Percentiles rank a stretch among this genome's conserved stretches.
Conservation (phyloP, 139 green algal species). For the Chlorella sp. region DNA sequence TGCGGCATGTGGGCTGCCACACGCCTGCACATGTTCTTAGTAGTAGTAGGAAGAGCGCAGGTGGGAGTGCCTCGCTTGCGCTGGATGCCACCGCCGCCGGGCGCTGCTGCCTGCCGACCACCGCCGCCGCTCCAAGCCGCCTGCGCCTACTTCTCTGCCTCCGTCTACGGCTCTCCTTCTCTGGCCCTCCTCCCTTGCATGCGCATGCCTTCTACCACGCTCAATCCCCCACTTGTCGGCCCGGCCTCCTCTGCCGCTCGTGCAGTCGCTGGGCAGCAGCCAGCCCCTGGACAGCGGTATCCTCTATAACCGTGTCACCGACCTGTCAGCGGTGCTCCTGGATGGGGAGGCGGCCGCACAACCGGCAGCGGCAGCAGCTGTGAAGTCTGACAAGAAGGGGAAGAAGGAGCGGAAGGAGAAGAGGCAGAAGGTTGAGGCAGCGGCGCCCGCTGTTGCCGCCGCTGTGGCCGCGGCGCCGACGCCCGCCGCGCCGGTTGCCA, state of each 20-base stretch:
- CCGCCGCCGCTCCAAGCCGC: background rate
- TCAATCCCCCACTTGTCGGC: background rate
- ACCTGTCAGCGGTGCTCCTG: slow-evolving; percentile 33
- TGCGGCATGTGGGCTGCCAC: too few species aligned
- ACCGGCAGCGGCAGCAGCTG: background rate
- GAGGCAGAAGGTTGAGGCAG: background rate
- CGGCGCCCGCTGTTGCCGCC: background rate
- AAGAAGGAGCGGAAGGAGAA: background rate
- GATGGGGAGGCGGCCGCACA: background rate
- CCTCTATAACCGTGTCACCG: slow-evolving; percentile 38
- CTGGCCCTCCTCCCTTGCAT: background rate
- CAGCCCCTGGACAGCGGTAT: slow-evolving; percentile 25
- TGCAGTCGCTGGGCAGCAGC: slow-evolving; percentile 47
- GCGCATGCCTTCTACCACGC: background rate
- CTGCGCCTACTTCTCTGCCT: background rate
- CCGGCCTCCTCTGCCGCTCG: background rate
- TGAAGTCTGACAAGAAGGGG: background rate
- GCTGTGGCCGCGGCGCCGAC: too few species aligned
- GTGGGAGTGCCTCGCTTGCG: background rate
- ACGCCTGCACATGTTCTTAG: background rate
- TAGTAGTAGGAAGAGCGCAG: background rate
- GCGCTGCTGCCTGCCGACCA: background rate
- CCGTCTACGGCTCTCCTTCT: too few species aligned
- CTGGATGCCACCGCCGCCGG: background rate
- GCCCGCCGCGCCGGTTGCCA: background rate